phyloP scores from a whole-genome alignment of 257 asterid species.

The Gynochthodes officinalis region DNA sequence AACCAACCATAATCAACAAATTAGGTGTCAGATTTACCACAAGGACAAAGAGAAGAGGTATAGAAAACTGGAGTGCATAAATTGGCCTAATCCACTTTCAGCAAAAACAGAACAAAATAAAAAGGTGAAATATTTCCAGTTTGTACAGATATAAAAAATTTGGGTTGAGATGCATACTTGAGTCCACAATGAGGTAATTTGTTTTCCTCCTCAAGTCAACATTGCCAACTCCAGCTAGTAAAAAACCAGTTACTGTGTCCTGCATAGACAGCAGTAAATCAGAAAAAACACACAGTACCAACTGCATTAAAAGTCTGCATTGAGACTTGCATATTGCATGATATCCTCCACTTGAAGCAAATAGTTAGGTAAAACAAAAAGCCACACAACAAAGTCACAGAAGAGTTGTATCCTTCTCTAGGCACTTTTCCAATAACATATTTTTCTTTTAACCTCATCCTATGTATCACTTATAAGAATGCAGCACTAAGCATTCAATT shows the following conservation, averaged over 20 bases:
- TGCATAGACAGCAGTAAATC: conserved; percentile 31
- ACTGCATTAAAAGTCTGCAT: not conserved
- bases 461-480: not conserved
- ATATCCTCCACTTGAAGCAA: not conserved
- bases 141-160: not conserved
- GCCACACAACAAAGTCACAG: not conserved
- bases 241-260: conserved; percentile 91
- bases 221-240: conserved; percentile 97
- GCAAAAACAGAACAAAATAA: not conserved
- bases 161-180: conserved; percentile 52
- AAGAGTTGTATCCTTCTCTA: not conserved
- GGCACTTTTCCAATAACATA: not conserved
- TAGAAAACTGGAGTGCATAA: not conserved
- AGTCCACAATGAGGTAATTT: conserved; percentile 86
- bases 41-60: not conserved
- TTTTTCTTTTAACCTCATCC: not conserved
- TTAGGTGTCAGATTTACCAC: not conserved
- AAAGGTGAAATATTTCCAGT: not conserved
- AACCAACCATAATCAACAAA: conserved; percentile 7
- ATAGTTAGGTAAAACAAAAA: not conserved
- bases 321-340: not conserved
- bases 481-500: not conserved
- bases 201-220: conserved; percentile 94
- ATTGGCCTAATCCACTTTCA: not conserved
- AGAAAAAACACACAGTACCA: not conserved